A percentile compares a stretch with the other conserved stretches of the same genome.
Evolutionary conservation across 257 asterid genomes (phyloP).

Genomic region (Verbena officinalis): DNA sequence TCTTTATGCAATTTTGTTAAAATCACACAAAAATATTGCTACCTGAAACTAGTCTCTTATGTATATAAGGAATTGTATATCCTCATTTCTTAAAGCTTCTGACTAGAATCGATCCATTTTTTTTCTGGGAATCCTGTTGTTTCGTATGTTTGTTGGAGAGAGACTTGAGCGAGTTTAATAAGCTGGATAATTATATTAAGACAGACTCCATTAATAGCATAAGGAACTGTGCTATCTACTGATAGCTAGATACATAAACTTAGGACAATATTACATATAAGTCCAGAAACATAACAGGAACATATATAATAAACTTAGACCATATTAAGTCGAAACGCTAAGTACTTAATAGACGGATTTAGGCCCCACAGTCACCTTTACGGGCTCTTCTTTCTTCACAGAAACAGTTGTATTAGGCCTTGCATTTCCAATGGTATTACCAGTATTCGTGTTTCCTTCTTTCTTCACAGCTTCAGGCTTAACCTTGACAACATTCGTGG

Average conservation of each 20-base stretch:
- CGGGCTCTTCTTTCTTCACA: conserved; percentile 21
- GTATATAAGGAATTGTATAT: not conserved
- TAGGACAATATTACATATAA: no score
- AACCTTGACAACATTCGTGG: not conserved
- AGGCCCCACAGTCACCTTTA: not conserved
- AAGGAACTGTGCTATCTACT: not conserved
- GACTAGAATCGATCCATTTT: no score
- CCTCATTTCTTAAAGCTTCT: no score
- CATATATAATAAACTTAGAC: not conserved
- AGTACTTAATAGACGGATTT: not conserved
- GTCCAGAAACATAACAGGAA: not conserved
- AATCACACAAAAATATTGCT: conserved; percentile 14
- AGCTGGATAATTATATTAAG: not conserved
- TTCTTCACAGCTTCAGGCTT: conserved; percentile 17
- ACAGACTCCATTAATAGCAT: not conserved
- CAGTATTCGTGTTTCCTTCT: not conserved
- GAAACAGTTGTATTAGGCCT: not conserved
- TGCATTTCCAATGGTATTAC: not conserved
- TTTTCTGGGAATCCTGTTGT: no score
- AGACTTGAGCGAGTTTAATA: no score
- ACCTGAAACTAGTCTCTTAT: not conserved
- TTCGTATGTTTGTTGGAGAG: no score
- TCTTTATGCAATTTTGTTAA: conserved; percentile 44
- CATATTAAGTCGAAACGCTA: no score
- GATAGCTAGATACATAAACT: not conserved